phyloP scores from a whole-genome alignment of 2,329 filamentous ascomycete genomes.

The Sphaerostilbella broomeana region DNA sequence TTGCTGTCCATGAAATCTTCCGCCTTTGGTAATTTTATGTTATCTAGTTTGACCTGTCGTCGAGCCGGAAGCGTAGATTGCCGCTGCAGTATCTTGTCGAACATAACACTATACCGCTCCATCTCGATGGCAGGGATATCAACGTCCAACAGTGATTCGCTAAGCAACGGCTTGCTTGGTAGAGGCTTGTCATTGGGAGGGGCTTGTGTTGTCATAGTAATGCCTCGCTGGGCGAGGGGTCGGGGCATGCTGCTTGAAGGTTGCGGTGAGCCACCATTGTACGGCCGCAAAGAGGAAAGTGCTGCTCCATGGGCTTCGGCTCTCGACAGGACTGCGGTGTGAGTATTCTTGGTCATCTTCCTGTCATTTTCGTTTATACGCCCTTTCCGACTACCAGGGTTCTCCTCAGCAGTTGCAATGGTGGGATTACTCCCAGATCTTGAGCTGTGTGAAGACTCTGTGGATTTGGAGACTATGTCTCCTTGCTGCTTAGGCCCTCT shows the following conservation, averaged over 20 bases:
- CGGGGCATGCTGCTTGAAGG: background rate
- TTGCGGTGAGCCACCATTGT: conserved; percentile 1
- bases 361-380: background rate
- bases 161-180: background rate
- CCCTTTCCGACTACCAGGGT: background rate
- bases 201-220: background rate
- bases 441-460: too few species aligned
- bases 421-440: too few species aligned
- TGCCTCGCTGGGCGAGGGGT: conserved; percentile 1
- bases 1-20: conserved; percentile 25
- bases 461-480: background rate
- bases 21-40: conserved; percentile 38
- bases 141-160: conserved; percentile 57
- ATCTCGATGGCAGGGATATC: conserved; percentile 74
- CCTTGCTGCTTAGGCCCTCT: conserved; percentile 21
- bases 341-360: background rate
- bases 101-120: conserved; percentile 94
- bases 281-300: background rate
- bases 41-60: conserved; percentile 53
- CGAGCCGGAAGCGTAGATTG: conserved; percentile 41
- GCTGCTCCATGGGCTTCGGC: background rate
- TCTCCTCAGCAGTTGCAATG: background rate
- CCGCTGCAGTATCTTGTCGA: conserved; percentile 62
- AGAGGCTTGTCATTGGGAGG: background rate
- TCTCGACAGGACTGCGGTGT: background rate